phyloP scores from a whole-genome alignment of 371 early-diverging fungal genomes.

The Coemansia sp. region DNA sequence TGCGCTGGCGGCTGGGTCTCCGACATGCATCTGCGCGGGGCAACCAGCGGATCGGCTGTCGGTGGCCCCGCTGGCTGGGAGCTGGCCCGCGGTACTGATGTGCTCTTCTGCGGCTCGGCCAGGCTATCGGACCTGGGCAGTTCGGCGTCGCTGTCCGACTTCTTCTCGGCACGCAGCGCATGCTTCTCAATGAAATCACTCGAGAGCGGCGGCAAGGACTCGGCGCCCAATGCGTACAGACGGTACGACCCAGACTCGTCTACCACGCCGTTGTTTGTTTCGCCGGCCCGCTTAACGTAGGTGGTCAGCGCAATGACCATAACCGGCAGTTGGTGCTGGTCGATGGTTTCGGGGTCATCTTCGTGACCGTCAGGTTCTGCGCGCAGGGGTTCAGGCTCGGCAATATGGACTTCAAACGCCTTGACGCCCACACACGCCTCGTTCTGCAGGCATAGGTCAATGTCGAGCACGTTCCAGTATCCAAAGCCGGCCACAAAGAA shows the following conservation, averaged over 20 bases:
- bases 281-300: constrained; percentile 31
- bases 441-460: constrained; percentile 26
- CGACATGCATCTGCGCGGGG: background rate
- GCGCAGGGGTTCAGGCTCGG: background rate
- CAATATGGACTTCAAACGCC: constrained; percentile 35
- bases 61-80: constrained; percentile 8
- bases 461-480: constrained; percentile 47
- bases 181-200: constrained; percentile 31
- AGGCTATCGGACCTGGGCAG: background rate
- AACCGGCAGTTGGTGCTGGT: constrained; percentile 18
- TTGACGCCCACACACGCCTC: constrained; percentile 48
- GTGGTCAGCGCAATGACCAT: constrained; percentile 42
- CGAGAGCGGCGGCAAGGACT: constrained; percentile 34
- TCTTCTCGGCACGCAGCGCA: constrained; percentile 6
- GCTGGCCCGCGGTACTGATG: constrained; percentile 4
- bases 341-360: constrained; percentile 1
- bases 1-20: background rate
- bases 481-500: constrained; percentile 48
- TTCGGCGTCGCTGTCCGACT: background rate
- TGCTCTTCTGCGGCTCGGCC: background rate
- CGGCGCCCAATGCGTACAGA: constrained; percentile 41
- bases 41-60: background rate
- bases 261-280: constrained; percentile 4
- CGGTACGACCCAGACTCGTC: constrained; percentile 35
- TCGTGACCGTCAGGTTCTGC: background rate